Conservation (phyloP, 176 grass and related monocot species). For the Lolium perenne region DNA sequence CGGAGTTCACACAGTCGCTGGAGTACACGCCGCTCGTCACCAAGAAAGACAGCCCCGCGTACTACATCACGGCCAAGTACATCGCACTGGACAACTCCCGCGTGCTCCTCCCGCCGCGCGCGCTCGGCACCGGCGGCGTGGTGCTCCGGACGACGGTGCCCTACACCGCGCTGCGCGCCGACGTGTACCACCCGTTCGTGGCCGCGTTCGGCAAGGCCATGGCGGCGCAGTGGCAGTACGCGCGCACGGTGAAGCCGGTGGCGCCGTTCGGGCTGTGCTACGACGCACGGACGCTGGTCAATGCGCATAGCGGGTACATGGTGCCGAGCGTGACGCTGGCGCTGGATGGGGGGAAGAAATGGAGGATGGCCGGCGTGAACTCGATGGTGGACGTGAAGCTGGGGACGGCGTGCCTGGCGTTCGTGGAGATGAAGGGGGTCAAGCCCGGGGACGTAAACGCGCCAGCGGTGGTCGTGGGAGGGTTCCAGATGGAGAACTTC, state of each 20-base stretch:
- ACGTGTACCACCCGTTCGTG: slow-evolving; percentile 53
- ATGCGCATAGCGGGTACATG: slow-evolving; percentile 26
- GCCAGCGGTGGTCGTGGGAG: slow-evolving; percentile 52
- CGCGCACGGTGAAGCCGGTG: neutral
- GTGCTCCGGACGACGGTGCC: slow-evolving; percentile 34
- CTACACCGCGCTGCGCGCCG: slow-evolving; percentile 47
- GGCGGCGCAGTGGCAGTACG: neutral
- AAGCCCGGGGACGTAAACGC: slow-evolving; percentile 29
- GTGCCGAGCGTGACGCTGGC: slow-evolving; percentile 41
- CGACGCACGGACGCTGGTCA: neutral
- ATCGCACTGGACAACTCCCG: neutral
- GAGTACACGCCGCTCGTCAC: slow-evolving; percentile 13
- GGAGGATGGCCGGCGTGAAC: slow-evolving; percentile 42
- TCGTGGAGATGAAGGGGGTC: slow-evolving; percentile 40
- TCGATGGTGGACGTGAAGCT: slow-evolving; percentile 35
- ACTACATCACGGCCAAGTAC: slow-evolving; percentile 17
- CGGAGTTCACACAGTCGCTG: neutral
- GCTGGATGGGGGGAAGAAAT: slow-evolving; percentile 36
- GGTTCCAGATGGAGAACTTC: slow-evolving; percentile 59
- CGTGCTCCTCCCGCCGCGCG: neutral
- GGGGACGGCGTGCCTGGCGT: slow-evolving; percentile 38
- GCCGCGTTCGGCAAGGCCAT: slow-evolving; percentile 31
- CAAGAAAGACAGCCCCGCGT: slow-evolving; percentile 22
- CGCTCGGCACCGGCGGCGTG: slow-evolving; percentile 41
- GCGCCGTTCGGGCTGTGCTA: slow-evolving; percentile 51